Percentiles rank a stretch among this genome's conserved stretches.
Evolutionary conservation across 78 protist species (phyloP).

Genomic region (Dictyostelium discoideum): DNA sequence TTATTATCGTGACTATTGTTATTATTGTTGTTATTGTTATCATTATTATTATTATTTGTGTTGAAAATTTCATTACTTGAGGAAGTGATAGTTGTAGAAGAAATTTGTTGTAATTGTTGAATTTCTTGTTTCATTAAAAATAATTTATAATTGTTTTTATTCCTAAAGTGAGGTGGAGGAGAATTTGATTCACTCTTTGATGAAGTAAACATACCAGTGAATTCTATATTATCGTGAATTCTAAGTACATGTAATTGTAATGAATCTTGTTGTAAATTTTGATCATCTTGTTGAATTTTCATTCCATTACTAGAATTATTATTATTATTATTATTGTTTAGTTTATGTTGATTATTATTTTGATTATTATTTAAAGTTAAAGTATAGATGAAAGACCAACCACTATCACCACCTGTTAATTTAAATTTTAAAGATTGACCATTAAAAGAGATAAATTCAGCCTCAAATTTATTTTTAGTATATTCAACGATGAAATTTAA

Average conservation of each 20-base stretch:
- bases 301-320: neutral
- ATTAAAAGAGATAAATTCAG: conserved; percentile 16
- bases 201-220: conserved; percentile 20
- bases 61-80: neutral
- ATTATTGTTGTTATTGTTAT: neutral
- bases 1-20: neutral
- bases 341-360: neutral
- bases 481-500: neutral
- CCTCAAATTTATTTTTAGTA: conserved; percentile 51
- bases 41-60: neutral
- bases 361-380: neutral
- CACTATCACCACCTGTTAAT: conserved; percentile 72
- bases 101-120: neutral
- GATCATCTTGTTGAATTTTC: neutral
- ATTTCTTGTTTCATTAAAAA: neutral
- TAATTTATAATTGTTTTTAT: neutral
- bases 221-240: conserved; percentile 31
- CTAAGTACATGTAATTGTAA: conserved; percentile 17
- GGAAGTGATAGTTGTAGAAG: neutral
- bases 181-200: neutral
- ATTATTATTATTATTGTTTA: neutral
- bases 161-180: neutral
- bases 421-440: neutral
- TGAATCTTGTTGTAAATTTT: neutral
- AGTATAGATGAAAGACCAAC: conserved; percentile 69